Conservation (phyloP, 768 basidiomycete genomes). For the Kwoniella botswanensis region DNA sequence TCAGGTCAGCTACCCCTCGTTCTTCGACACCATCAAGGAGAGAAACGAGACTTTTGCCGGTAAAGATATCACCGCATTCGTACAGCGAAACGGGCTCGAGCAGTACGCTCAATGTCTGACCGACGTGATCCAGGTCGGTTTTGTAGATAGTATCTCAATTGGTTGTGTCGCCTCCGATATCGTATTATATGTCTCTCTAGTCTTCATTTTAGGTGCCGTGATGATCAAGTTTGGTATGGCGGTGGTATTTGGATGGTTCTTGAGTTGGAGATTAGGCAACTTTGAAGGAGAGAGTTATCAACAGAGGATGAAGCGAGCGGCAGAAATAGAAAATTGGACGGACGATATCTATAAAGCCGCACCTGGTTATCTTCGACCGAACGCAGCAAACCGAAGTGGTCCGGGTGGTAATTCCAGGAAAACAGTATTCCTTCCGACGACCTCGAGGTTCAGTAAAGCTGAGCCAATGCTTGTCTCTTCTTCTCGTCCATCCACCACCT, state of each 20-base stretch:
- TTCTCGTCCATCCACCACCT: slow-evolving; percentile 55
- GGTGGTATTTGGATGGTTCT: slow-evolving; percentile 96
- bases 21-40: slow-evolving; percentile 78
- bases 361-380: slow-evolving; percentile 86
- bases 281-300: slow-evolving; percentile 92
- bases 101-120: slow-evolving; percentile 78
- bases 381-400: slow-evolving; percentile 73
- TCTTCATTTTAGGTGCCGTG: slow-evolving; percentile 97
- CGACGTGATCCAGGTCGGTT: slow-evolving; percentile 85
- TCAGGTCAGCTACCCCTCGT: slow-evolving; percentile 78
- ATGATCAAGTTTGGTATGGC: slow-evolving; percentile 95
- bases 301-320: slow-evolving; percentile 83
- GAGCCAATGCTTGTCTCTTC: slow-evolving; percentile 66
- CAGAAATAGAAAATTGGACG: slow-evolving; percentile 95
- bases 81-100: slow-evolving; percentile 73
- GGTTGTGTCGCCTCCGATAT: slow-evolving; percentile 95
- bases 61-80: slow-evolving; percentile 84
- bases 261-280: slow-evolving; percentile 90
- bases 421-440: slow-evolving; percentile 61
- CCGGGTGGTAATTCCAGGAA: slow-evolving; percentile 61
- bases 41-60: slow-evolving; percentile 75
- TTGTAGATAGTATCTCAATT: slow-evolving; percentile 90
- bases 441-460: slow-evolving; percentile 67
- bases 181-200: slow-evolving; percentile 90
- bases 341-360: slow-evolving; percentile 94